Conservation (phyloP, 2,329 filamentous ascomycete genomes). For the Trichoderma aggressivum region DNA sequence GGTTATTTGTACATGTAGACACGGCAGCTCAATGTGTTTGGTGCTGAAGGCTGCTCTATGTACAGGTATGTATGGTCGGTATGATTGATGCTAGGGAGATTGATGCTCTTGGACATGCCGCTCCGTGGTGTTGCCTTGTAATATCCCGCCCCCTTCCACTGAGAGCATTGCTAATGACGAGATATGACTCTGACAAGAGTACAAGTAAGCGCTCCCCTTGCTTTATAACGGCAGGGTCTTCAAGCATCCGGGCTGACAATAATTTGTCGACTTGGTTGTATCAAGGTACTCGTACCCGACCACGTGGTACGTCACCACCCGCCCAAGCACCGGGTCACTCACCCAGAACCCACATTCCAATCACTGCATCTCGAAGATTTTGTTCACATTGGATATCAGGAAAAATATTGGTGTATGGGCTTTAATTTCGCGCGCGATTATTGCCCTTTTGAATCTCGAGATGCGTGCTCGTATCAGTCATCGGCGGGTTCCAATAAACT, state of each 20-base stretch:
- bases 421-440: not conserved
- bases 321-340: not conserved
- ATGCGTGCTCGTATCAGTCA: not conserved
- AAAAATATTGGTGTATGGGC: not conserved
- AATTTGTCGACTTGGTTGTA: not conserved
- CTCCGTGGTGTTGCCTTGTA: too few species aligned
- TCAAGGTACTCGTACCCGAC: slow-evolving; percentile 4
- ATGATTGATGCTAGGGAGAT: not conserved
- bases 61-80: not conserved
- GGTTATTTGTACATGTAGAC: not conserved
- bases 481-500: not conserved
- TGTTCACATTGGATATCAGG: not conserved
- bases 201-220: not conserved
- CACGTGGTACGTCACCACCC: slow-evolving; percentile 2
- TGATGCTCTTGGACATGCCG: too few species aligned
- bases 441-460: not conserved
- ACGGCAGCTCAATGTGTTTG: too few species aligned
- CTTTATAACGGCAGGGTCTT: not conserved
- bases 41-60: not conserved
- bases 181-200: not conserved
- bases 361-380: not conserved
- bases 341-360: not conserved
- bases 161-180: not conserved
- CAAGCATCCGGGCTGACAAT: not conserved
- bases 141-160: not conserved